Evolutionary conservation across 345 rosid species (phyloP).

Genomic region (Isatis tinctoria): DNA sequence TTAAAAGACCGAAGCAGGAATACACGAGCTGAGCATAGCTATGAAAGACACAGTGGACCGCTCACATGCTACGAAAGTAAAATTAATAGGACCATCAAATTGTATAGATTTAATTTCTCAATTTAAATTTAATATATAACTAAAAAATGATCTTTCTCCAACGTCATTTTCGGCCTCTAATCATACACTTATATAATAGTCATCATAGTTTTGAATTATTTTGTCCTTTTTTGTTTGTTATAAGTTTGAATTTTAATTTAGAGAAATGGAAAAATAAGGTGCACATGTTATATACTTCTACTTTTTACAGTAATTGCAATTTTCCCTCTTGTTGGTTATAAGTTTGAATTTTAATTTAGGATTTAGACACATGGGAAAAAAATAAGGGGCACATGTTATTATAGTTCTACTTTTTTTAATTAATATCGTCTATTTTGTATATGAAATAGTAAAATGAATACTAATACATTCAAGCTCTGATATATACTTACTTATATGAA

Average conservation of each 20-base stretch:
- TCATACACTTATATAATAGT: not conserved
- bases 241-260: slow-evolving; percentile 7
- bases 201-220: not conserved
- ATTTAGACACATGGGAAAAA: slow-evolving; percentile 9
- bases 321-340: not conserved
- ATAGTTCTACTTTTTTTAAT: not conserved
- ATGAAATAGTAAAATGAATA: not conserved
- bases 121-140: not conserved
- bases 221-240: not conserved
- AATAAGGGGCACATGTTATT: not conserved
- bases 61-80: not conserved
- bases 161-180: slow-evolving; percentile 12
- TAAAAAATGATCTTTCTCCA: not conserved
- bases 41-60: not conserved
- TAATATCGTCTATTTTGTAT: not conserved
- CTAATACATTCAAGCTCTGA: not conserved
- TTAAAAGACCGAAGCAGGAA: not conserved
- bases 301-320: not conserved
- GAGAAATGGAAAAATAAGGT: not conserved
- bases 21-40: not conserved
- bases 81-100: not conserved
- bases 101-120: not conserved
- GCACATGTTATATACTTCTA: not conserved
- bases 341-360: slow-evolving; percentile 11
- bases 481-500: not conserved